Base-by-base conservation (phyloP, 2,329 filamentous ascomycete genomes). In the Verticillium tricorpus region DNA sequence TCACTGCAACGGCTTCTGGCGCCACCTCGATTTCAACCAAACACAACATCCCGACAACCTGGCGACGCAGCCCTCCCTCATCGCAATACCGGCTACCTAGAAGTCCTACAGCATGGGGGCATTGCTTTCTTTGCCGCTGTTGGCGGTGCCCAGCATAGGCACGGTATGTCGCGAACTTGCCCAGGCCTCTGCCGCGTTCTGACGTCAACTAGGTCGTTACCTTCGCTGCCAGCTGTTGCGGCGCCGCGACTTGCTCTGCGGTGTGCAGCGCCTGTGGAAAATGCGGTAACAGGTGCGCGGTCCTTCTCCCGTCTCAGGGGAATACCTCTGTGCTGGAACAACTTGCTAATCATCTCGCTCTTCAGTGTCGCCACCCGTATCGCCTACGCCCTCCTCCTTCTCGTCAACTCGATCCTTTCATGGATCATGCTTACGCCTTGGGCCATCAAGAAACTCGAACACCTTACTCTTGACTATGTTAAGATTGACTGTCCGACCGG, bases 341-440 rank as follows among this genome's bases (percentile, higher is more conserved):
- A n/a, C 7, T 45, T 61, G 39, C 63, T 63, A 61, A 63, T 35
- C 55, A 69, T 67, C 59, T 45, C 50, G 19, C 37, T 54, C 28
- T 15, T 37, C 68, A 96, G 93, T 78, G 93, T 98, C 79, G 93
- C 93, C 61, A 99, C 95, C 68, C 92, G 95, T 81, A 96, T 98
- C 79, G 94, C 91, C 72, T 97, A 97, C 75, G 93, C 95, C 66
- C 86, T 98, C 71, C 89, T 99, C 65, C 90, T 99, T 61, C 88
- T 99, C 67, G 79, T 98, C 77, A 99, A 99, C 83, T 97, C 94
- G 63, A 97, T 98, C 67, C 76, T 98, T 59, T 94, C 95, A 39
- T 99, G 95, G 95, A 92, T 99, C 69, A 97, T 98, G 92, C 92
- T 99, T 79, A 99, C 95, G 25, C 92, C 93, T 60, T 99, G 95